These are phyloP conservation scores for Parachaetomium inaequale DNA, from an alignment of 495 filamentous ascomycete species.

Conservation along the genomic window DNA sequence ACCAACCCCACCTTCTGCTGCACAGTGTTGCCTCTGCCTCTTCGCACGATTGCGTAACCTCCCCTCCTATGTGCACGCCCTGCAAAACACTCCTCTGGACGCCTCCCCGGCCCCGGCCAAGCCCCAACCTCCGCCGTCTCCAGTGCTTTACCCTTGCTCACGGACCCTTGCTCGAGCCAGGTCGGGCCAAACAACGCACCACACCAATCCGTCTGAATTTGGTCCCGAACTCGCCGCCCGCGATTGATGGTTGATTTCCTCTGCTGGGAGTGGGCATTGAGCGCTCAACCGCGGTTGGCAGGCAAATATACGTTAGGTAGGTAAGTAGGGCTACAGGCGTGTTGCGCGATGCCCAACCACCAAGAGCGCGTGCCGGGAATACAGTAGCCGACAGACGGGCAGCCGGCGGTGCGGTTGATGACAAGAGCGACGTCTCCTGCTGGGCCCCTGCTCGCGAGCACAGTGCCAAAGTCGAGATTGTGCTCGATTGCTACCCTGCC, in stretches of 20 bases:
- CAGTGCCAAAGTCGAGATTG: conserved; percentile 4
- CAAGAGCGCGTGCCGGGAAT: neutral
- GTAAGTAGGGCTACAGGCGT: too few species aligned
- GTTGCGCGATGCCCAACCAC: too few species aligned
- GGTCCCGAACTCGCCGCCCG: neutral
- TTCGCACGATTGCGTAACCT: neutral
- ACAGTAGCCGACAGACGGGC: neutral
- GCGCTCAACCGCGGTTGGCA: too few species aligned
- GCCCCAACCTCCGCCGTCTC: conserved; percentile 2
- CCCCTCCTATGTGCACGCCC: neutral
- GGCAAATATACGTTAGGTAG: too few species aligned
- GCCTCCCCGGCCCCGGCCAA: neutral
- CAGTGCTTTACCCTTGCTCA: neutral
- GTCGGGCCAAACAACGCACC: neutral
- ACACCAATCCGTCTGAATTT: neutral
- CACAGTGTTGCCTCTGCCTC: neutral
- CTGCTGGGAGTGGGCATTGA: too few species aligned
- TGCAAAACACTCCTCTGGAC: neutral
- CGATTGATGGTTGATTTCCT: neutral
- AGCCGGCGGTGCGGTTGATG: neutral
- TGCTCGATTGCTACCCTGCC: conserved; percentile 22
- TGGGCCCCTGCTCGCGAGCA: conserved; percentile 18
- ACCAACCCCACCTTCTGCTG: neutral
- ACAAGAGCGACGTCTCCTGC: neutral
- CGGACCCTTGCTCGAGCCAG: conserved; percentile 4